Evolutionary conservation across 192 early-diverging fungal species (phyloP), one percentile per base, ranked within the genome.

Genomic region (Gaertneriomyces semiglobifer): DNA sequence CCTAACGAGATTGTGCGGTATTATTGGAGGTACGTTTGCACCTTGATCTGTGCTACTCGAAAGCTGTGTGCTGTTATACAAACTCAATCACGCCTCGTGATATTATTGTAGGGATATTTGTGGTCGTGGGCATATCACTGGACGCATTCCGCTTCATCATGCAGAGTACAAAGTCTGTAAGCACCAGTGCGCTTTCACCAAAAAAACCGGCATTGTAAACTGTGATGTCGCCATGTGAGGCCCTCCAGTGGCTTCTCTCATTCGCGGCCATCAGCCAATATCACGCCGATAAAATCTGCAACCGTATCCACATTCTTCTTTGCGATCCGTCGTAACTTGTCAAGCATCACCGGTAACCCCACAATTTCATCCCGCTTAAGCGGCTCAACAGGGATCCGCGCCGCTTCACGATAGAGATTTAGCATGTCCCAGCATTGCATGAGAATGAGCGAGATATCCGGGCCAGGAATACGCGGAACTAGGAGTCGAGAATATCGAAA

Each of bases 1-100:
- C 55, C 43, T 93, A 45, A 89, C 90, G 6, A 76, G 93, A 16
- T 72, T 94, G 16, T 94, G 92, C 65, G 91, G 92, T n/a, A 88
- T 94, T 14, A 73, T 91, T 39, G 93, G 92, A 61, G 95, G 93
- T 43, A 74, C 25, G 60, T 57, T 16, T 33, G 0, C 39, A 38
- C 12, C 48, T 12, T 50, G 11, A 12, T 12, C 48, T 50, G 18
- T 50, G 18, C 48, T 50, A 18, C 11, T 50, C 18, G 48, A 50
- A 50, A 50, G 11, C 12, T 50, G 48, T n/a, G 11, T 50, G 48
- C 11, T 18, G 1, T 0, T 12, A n/a, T 50, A 2, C n/a, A 4
- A 4, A 52, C 20, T 52, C n/a, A 52, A 18, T 5, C 20, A 4
- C n/a, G 0, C n/a, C 6, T 52, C 50, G n/a, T 5, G 5, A 52